Evolutionary conservation across 768 basidiomycete species (phyloP), one percentile per base, ranked within the genome.

Genomic region (Leccinum pellstonianum): DNA sequence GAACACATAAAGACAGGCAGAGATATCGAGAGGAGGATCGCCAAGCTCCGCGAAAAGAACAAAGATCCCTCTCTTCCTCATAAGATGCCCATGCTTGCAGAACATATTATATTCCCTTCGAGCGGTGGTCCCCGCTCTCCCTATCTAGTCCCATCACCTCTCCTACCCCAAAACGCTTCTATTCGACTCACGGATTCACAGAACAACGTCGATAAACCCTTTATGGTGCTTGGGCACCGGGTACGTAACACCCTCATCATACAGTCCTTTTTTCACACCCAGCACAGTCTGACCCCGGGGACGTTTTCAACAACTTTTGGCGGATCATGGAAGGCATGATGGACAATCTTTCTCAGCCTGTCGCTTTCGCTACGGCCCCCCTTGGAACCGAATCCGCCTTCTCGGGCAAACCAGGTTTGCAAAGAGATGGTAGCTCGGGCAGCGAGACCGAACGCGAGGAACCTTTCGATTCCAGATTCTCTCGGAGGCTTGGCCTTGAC

Each of bases 291-390:
- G 92, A 94, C 68, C 87, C 91, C 3, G 85, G 88, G 5, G 92
- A 94, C 67, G 86, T 90, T 5, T 94, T 94, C 77, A 91, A 92
- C 68, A 83, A 91, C 65, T 94, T 93, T 68, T 94, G 92, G 92
- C 86, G 83, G 64, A 89, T 90, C 52, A 88, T 93, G 79, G 90
- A 93, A 73, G 90, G 86, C 43, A 87, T 92, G 84, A 73, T 93
- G 50, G 90, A 93, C 66, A 88, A 91, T 66, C 79, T 94, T n/a
- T 88, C 90, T 4, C 90, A 91, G 66, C 83, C 83, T 0, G 78
- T 85, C 25, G 92, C 92, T 15, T 94, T 94, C 68, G 85, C 91
- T 5, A 91, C 89, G 7, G 86, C 87, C 14, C 91, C 93, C 15
- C 80, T 93, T 21, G 83, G 82, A 46, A 75, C 77, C 48, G 76